phyloP scores from a whole-genome alignment of 495 filamentous ascomycete genomes.

The Penicillium egyptiacum region DNA sequence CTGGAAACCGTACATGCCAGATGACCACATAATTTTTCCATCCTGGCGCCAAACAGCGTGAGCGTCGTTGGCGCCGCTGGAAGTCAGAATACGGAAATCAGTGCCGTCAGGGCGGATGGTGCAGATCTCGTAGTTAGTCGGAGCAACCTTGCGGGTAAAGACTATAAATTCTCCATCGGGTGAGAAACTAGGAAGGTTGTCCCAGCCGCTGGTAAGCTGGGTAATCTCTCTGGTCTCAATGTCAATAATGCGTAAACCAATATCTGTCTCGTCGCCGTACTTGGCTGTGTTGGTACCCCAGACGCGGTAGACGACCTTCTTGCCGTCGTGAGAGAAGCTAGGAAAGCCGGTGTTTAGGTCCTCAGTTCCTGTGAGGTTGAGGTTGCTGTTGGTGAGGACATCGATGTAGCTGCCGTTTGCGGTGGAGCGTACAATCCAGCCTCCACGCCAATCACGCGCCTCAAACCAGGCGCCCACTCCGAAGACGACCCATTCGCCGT shows the following conservation, averaged over 20 bases:
- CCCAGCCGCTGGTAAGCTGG: constrained; percentile 29
- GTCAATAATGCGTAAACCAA: constrained; percentile 32
- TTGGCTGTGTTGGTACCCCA: constrained; percentile 24
- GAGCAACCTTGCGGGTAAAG: constrained; percentile 33
- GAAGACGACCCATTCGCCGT: constrained; percentile 33
- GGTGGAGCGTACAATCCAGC: constrained; percentile 26
- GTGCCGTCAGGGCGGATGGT: constrained; percentile 41
- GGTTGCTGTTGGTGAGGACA: constrained; percentile 21
- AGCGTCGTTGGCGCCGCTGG: constrained; percentile 40
- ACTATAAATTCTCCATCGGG: constrained; percentile 31
- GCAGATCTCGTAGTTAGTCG: constrained; percentile 38
- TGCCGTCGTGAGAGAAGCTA: constrained; percentile 32
- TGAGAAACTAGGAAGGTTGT: constrained; percentile 35
- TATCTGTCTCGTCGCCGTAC: constrained; percentile 17
- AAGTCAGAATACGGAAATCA: constrained; percentile 34
- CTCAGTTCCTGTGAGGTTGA: constrained; percentile 11
- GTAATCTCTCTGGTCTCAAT: constrained; percentile 27
- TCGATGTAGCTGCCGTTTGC: constrained; percentile 29
- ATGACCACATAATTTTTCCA: constrained; percentile 35
- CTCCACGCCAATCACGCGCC: constrained; percentile 20
- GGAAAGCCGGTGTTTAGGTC: constrained; percentile 33
- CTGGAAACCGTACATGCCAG: constrained; percentile 37
- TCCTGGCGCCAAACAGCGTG: constrained; percentile 44
- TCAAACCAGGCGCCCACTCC: constrained; percentile 37
- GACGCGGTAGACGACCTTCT: constrained; percentile 33